phyloP scores from a whole-genome alignment of 2,329 filamentous ascomycete species.

The Fusarium xylarioides region DNA sequence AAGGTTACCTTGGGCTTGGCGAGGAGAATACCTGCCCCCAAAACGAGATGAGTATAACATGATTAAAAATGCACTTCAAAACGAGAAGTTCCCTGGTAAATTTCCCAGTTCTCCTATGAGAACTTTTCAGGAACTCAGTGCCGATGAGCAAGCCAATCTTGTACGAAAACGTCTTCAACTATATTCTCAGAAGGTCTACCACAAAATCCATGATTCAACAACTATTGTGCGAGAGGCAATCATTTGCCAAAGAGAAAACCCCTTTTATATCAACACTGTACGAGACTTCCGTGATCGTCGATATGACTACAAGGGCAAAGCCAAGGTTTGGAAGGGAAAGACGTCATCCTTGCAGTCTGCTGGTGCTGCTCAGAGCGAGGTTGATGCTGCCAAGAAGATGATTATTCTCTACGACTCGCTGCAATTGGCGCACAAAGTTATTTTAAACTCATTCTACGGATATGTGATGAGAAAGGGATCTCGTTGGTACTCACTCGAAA shows the following conservation, averaged over 20 bases:
- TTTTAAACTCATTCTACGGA: slow-evolving; percentile 98
- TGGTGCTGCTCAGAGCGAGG: slow-evolving; percentile 77
- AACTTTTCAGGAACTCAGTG: slow-evolving; percentile 80
- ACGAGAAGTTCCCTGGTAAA: slow-evolving; percentile 89
- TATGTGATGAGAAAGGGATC: slow-evolving; percentile 99
- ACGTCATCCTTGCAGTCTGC: slow-evolving; percentile 85
- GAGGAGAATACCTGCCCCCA: slow-evolving; percentile 94
- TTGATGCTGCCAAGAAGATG: slow-evolving; percentile 99
- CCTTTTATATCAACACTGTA: slow-evolving; percentile 97
- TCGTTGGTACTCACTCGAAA: slow-evolving; percentile 98
- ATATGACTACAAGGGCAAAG: slow-evolving; percentile 98
- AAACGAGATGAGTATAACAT: slow-evolving; percentile 99
- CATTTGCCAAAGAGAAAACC: slow-evolving; percentile 97
- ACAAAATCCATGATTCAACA: slow-evolving; percentile 96
- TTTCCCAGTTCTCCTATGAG: slow-evolving; percentile 74
- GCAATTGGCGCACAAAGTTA: slow-evolving; percentile 97
- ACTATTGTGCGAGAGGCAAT: slow-evolving; percentile 95
- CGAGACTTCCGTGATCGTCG: slow-evolving; percentile 95
- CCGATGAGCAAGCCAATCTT: slow-evolving; percentile 82
- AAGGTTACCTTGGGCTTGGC: slow-evolving; percentile 95
- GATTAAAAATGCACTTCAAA: slow-evolving; percentile 91
- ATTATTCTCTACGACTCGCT: slow-evolving; percentile 94
- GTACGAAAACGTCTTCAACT: slow-evolving; percentile 88
- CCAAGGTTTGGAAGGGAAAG: slow-evolving; percentile 99
- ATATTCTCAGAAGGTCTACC: slow-evolving; percentile 98